Evolutionary conservation across 2,329 filamentous ascomycete genomes (phyloP).

Genomic region (Setomelanomma holmii): DNA sequence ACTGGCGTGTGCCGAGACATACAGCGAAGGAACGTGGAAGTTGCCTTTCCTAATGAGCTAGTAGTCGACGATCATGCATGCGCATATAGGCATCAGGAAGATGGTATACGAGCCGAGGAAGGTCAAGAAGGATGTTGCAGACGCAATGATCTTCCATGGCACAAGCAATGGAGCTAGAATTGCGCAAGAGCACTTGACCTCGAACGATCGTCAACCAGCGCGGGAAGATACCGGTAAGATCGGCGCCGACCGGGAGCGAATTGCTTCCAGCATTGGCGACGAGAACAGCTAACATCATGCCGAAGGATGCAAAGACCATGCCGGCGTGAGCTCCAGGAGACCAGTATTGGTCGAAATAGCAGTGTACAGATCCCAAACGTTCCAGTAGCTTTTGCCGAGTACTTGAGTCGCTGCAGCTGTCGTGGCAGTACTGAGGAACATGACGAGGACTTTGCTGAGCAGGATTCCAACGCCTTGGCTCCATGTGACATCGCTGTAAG

Average conservation of each 20-base stretch:
- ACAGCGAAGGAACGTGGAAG: constrained; percentile 27
- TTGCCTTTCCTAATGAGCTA: constrained; percentile 26
- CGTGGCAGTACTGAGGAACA: constrained; percentile 30
- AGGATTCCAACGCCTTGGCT: constrained; percentile 28
- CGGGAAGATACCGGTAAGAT: constrained; percentile 31
- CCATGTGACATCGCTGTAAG: constrained; percentile 22
- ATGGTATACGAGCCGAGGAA: constrained; percentile 36
- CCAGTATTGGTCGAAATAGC: constrained; percentile 29
- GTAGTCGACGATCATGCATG: constrained; percentile 28
- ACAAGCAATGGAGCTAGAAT: constrained; percentile 22
- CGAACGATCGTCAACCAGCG: constrained; percentile 36
- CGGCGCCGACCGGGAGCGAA: constrained; percentile 33
- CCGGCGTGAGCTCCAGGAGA: constrained; percentile 27
- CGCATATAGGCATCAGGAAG: constrained; percentile 35
- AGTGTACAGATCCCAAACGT: constrained; percentile 26
- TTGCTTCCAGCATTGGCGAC: constrained; percentile 38
- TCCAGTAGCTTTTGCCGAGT: constrained; percentile 32
- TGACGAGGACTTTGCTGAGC: constrained; percentile 26
- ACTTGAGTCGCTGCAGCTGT: constrained; percentile 27
- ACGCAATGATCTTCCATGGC: constrained; percentile 38
- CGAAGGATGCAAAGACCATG: constrained; percentile 34
- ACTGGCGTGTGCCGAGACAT: constrained; percentile 12
- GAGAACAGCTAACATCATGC: constrained; percentile 34
- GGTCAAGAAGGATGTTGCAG: constrained; percentile 30
- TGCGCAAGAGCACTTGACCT: constrained; percentile 25